Percentiles rank a stretch among this genome's conserved stretches.
Conservation (phyloP, 768 basidiomycete species). For the Suillus cothurnatus region DNA sequence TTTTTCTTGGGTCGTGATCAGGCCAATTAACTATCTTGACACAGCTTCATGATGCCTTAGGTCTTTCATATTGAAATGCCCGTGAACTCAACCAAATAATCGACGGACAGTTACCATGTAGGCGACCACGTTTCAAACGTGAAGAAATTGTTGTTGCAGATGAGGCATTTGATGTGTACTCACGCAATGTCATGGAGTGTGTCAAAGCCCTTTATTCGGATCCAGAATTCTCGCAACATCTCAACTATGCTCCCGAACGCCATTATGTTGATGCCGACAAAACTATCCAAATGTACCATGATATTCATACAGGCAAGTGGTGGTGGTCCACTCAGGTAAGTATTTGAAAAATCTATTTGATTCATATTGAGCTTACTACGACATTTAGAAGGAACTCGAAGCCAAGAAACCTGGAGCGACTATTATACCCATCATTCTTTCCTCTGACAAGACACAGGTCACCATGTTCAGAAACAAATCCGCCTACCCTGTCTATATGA, state of each 20-base stretch:
- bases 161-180: constrained; percentile 36
- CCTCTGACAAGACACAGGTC: constrained; percentile 27
- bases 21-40: not conserved
- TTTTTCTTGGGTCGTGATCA: not conserved
- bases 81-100: constrained; percentile 37
- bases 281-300: constrained; percentile 34
- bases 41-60: constrained; percentile 28
- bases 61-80: constrained; percentile 35
- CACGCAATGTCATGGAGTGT: constrained; percentile 38
- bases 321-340: constrained; percentile 53
- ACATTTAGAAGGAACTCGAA: constrained; percentile 20
- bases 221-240: constrained; percentile 32
- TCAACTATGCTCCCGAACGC: constrained; percentile 37
- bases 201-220: constrained; percentile 38
- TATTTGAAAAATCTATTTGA: not conserved
- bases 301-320: constrained; percentile 53
- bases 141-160: constrained; percentile 26
- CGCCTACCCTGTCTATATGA: no score
- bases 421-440: constrained; percentile 12
- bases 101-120: constrained; percentile 26
- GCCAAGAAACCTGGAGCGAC: constrained; percentile 10
- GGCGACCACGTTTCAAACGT: constrained; percentile 31
- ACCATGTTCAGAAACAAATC: constrained; percentile 21
- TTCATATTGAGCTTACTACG: not conserved
- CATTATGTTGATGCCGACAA: constrained; percentile 37